A percentile compares a stretch with the other conserved stretches of the same genome.
Evolutionary conservation across 139 green algal genomes (phyloP).

Genomic region (Haematococcus lacustris): DNA sequence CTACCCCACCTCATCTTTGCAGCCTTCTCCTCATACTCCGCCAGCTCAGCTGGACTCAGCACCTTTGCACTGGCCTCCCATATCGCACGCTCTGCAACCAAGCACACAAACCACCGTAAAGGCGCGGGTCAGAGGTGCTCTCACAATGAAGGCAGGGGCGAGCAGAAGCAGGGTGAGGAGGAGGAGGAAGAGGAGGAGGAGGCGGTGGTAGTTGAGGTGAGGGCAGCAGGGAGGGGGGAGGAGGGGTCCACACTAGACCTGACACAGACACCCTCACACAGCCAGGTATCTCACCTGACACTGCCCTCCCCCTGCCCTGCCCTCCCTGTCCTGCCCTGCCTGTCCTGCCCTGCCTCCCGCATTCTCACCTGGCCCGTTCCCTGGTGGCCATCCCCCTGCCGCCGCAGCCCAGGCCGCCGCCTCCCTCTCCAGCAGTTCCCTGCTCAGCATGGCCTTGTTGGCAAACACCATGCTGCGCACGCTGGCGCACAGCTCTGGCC

Average conservation of each 20-base stretch:
- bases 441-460: constrained; percentile 71
- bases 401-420: constrained; percentile 13
- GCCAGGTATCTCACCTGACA: too few relatives aligned
- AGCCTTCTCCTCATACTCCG: constrained; percentile 75
- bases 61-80: constrained; percentile 5
- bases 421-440: constrained; percentile 49
- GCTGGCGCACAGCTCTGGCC: constrained; percentile 41
- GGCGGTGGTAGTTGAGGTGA: too few relatives aligned
- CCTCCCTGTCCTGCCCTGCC: too few relatives aligned
- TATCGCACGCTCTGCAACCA: constrained; percentile 7
- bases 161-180: too few relatives aligned
- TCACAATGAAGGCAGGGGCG: too few relatives aligned
- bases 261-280: too few relatives aligned
- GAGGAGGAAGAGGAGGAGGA: too few relatives aligned
- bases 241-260: too few relatives aligned
- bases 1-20: constrained; percentile 48
- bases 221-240: too few relatives aligned
- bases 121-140: too few relatives aligned
- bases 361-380: constrained; percentile 53
- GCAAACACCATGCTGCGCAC: constrained; percentile 66
- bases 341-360: too few relatives aligned
- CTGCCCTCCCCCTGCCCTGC: too few relatives aligned
- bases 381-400: constrained; percentile 55
- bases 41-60: constrained; percentile 50
- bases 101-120: constrained; percentile 1